These are phyloP conservation scores for Oryza coarctata DNA, from an alignment of 176 grass and related monocot species.

Conservation along the genomic window DNA sequence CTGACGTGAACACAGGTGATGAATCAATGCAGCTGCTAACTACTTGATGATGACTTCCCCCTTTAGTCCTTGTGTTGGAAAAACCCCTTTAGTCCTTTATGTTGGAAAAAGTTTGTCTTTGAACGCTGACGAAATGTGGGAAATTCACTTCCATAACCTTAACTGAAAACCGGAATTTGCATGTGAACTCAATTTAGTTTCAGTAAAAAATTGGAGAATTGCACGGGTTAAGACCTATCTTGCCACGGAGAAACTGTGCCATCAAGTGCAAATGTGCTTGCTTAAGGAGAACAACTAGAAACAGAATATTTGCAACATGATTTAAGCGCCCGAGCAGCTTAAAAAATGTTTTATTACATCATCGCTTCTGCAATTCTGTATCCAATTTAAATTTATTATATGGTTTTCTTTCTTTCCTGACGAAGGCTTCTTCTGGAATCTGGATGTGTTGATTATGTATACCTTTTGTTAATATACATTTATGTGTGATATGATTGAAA, in stretches of 20 bases:
- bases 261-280: neutral
- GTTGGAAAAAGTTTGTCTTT: conserved; percentile 3
- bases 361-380: neutral
- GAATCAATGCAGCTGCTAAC: conserved; percentile 37
- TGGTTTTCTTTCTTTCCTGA: neutral
- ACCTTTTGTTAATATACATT: neutral
- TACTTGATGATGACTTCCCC: conserved; percentile 35
- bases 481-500: conserved; percentile 9
- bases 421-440: neutral
- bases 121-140: conserved; percentile 27
- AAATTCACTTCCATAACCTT: neutral
- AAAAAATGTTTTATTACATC: neutral
- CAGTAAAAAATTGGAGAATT: neutral
- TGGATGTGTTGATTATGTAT: neutral
- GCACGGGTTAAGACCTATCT: neutral
- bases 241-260: neutral
- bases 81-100: neutral
- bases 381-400: neutral
- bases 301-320: neutral
- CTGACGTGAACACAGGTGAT: conserved; percentile 25
- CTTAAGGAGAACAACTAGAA: neutral
- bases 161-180: neutral
- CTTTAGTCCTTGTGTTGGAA: neutral
- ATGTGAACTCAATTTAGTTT: neutral
- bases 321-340: neutral